Base-by-base conservation (phyloP, 306 rosid species). In the Rosa chinensis region DNA sequence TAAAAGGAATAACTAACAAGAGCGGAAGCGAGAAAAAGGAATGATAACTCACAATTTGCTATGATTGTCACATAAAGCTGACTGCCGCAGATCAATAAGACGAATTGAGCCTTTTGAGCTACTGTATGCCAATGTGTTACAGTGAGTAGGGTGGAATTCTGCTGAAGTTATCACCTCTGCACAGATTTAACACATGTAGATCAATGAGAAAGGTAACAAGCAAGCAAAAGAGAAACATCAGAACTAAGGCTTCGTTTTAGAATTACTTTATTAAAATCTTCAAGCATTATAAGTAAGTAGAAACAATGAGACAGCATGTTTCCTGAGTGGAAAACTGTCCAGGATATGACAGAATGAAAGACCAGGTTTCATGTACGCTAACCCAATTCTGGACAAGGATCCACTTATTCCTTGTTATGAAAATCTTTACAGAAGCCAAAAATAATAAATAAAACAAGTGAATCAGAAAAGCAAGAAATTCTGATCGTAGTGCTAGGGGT, bases 161-260 rank as follows among this genome's bases (percentile, higher is more conserved):
- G 99, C 99, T 44, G 97, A 93, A 62, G 99, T 96, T 83, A 96
- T 96, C 84, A 96, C 99, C 98, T 96, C 99, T 96, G 89, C 87
- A 82, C 55, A 75, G 37, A 86, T 76, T 79, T 74, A 76, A 48
- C 77, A 72, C 47, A 59, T 61, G 43, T 43, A 69, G 74, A 44
- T 16, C 58, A 40, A 77, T 7, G 14, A 77, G 62, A 63, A 32
- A 48, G 53, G 32, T 25, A 16, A 52, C 18, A 32, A 48, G 3
- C 52, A 42, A 43, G 28, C 20, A 50, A 43, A 76, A 39, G 10
- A 53, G 78, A 50, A 52, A 74, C 70, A 40, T 40, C 79, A 52
- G 37, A 72, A 8, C 58, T 8, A 40, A 63, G n/a, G 28, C 4
- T 70, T 21, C 10, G 74, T 69, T 23, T 37, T 49, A 23, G 8